Conservation (phyloP, 2,329 filamentous ascomycete species). For the Elsinoe arachidis region DNA sequence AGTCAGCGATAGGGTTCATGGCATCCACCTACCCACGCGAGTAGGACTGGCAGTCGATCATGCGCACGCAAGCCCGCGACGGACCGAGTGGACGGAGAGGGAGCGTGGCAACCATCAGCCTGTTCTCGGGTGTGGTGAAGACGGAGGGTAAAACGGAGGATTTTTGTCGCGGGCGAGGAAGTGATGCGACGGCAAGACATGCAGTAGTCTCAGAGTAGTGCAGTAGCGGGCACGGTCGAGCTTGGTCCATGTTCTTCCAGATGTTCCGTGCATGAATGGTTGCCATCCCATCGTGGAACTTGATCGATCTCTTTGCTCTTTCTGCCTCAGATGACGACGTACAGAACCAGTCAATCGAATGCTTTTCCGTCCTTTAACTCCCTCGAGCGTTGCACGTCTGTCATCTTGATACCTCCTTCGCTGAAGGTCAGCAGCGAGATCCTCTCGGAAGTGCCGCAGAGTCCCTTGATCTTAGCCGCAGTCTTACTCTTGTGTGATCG, state of each 20-base stretch:
- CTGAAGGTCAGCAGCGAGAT: not conserved
- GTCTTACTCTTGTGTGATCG: not conserved
- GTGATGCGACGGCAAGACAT: slow-evolving; percentile 7
- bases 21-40: slow-evolving; percentile 8
- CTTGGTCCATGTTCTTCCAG: slow-evolving; percentile 13
- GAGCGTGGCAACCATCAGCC: not conserved
- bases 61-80: slow-evolving; percentile 5
- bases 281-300: not conserved
- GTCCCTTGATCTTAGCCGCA: slow-evolving; percentile 7
- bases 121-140: not conserved
- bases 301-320: not conserved
- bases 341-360: not conserved
- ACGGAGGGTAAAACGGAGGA: slow-evolving; percentile 7
- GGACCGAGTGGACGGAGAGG: slow-evolving; percentile 3
- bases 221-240: slow-evolving; percentile 7
- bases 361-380: not conserved
- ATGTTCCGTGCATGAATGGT: slow-evolving; percentile 10
- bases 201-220: not conserved
- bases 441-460: not conserved
- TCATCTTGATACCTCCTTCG: not conserved
- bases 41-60: slow-evolving; percentile 5
- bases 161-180: not conserved
- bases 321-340: not conserved
- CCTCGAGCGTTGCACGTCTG: not conserved
- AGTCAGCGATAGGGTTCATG: slow-evolving; percentile 8